phyloP scores from a whole-genome alignment of 768 basidiomycete species.

The Phanerochaete carnosa region DNA sequence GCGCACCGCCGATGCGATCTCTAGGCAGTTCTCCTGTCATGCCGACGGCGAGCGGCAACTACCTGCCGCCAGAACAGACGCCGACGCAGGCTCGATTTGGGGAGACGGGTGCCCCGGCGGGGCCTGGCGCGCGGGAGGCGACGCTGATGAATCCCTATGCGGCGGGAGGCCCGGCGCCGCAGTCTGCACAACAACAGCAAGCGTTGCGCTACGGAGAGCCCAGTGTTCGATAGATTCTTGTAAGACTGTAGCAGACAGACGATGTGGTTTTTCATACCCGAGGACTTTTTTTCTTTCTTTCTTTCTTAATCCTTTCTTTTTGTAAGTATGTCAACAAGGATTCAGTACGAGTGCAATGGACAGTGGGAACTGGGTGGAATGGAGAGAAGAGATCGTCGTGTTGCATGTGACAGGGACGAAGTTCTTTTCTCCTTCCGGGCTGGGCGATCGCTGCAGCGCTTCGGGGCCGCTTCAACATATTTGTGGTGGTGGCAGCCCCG shows the following conservation, averaged over 20 bases:
- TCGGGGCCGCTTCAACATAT: constrained; percentile 1
- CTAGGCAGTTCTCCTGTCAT: background rate
- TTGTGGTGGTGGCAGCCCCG: background rate
- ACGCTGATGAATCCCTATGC: background rate
- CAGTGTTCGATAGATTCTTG: too few relatives aligned
- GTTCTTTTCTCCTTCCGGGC: background rate
- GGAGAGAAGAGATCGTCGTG: background rate
- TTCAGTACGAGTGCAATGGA: too few relatives aligned
- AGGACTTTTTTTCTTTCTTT: too few relatives aligned
- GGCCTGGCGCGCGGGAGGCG: background rate
- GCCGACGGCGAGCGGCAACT: background rate
- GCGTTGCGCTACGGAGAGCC: background rate
- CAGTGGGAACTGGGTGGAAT: background rate
- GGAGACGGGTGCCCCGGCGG: background rate
- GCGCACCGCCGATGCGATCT: constrained; percentile 5
- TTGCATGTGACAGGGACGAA: background rate
- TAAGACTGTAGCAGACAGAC: too few relatives aligned
- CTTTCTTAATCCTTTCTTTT: too few relatives aligned
- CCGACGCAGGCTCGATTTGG: constrained; percentile 9
- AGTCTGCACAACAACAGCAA: background rate
- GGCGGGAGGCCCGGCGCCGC: background rate
- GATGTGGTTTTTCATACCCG: too few relatives aligned
- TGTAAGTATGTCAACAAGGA: too few relatives aligned
- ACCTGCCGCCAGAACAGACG: background rate
- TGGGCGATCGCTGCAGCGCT: constrained; percentile 4